Evolutionary conservation across 208 protist species (phyloP).

Genomic region (Leishmania gerbilli): DNA sequence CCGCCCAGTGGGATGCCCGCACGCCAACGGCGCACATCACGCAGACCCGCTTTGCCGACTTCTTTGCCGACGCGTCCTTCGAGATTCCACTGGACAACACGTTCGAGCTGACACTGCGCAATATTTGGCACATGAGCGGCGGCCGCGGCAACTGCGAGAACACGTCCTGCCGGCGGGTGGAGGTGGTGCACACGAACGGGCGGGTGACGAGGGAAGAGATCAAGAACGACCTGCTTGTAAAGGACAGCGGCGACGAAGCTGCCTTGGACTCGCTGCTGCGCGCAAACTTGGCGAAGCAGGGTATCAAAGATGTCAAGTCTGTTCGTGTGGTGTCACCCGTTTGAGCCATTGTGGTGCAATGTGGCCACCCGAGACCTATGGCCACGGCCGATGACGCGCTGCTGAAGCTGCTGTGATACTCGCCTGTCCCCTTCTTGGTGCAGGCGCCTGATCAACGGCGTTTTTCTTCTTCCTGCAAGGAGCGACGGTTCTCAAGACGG

Average conservation of each 20-base stretch:
- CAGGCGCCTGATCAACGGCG: background rate
- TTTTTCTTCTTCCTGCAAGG: background rate
- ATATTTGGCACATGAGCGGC: constrained; percentile 91
- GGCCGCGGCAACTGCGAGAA: constrained; percentile 82
- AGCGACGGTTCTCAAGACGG: background rate
- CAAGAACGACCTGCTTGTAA: constrained; percentile 86
- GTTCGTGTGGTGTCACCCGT: constrained; percentile 37
- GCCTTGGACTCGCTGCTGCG: constrained; percentile 56
- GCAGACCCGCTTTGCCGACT: constrained; percentile 55
- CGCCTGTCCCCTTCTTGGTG: background rate
- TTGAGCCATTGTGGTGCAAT: background rate
- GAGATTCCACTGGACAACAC: constrained; percentile 72
- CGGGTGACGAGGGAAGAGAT: constrained; percentile 76
- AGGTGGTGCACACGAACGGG: constrained; percentile 85
- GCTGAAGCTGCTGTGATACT: background rate
- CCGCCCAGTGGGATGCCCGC: constrained; percentile 59
- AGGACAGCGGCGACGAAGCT: constrained; percentile 37
- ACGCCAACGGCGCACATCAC: constrained; percentile 44
- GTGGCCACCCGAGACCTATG: background rate
- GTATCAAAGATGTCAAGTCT: constrained; percentile 87
- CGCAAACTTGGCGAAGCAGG: constrained; percentile 72
- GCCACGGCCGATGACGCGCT: background rate
- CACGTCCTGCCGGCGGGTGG: constrained; percentile 85
- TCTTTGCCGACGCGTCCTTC: constrained; percentile 81
- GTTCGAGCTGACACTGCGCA: constrained; percentile 87